phyloP scores from a whole-genome alignment of 2,329 filamentous ascomycete species.

The Fusarium sp. region DNA sequence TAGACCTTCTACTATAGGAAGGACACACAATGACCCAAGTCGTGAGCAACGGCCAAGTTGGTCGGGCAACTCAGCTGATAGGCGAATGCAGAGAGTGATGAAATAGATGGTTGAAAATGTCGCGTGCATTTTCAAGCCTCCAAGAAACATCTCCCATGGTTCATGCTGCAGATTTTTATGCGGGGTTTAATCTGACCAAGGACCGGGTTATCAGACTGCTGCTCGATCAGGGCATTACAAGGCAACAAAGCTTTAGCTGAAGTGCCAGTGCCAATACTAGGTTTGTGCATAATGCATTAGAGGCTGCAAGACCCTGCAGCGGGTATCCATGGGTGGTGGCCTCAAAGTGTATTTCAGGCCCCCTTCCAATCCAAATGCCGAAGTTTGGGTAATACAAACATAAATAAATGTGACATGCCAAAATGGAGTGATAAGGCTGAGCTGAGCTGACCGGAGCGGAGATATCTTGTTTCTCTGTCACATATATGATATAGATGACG shows the following conservation, averaged over 20 bases:
- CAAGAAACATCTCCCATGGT: not conserved
- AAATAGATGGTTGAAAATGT: not conserved
- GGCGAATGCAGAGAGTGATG: not conserved
- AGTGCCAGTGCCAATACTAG: not conserved
- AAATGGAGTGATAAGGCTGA: not conserved
- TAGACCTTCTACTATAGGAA: not conserved
- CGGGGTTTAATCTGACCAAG: not conserved
- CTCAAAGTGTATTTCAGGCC: not conserved
- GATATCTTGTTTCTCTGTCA: not conserved
- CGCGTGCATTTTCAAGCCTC: not conserved
- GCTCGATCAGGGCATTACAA: not conserved
- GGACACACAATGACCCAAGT: not conserved
- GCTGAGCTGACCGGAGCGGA: not conserved
- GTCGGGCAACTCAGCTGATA: not conserved
- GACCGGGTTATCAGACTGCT: not conserved
- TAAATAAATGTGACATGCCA: not conserved
- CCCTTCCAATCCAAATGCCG: not conserved
- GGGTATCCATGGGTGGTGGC: not conserved
- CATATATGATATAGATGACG: not conserved
- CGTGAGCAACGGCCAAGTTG: not conserved
- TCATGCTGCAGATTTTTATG: conserved; percentile 1
- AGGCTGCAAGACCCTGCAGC: conserved; percentile 13
- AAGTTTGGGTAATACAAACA: not conserved
- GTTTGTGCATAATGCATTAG: conserved; percentile 4
- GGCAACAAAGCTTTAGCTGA: not conserved